These are phyloP conservation scores for Microcera coccophila DNA, from an alignment of 2,329 filamentous ascomycete genomes.

Conservation along the genomic window DNA sequence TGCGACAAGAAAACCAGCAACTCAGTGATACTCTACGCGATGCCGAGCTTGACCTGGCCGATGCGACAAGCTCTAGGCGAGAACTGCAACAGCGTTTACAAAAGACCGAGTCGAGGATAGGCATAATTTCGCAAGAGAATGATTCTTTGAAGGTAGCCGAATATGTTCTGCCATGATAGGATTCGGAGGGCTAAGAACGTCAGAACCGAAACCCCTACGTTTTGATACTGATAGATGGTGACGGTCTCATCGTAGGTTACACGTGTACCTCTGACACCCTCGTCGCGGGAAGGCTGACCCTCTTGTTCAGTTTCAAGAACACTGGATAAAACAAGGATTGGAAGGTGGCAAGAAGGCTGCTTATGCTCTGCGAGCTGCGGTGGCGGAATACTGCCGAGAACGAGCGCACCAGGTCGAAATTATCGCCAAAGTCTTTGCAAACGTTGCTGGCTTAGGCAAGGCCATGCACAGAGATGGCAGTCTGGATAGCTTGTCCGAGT, in stretches of 20 bases:
- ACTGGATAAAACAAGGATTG: slow-evolving; percentile 51
- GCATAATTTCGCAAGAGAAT: slow-evolving; percentile 36
- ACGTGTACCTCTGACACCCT: neutral
- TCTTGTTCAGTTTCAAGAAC: slow-evolving; percentile 51
- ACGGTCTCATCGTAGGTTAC: slow-evolving; percentile 53
- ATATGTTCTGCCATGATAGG: neutral
- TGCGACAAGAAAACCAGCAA: slow-evolving; percentile 42
- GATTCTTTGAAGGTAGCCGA: slow-evolving; percentile 44
- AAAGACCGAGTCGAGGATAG: slow-evolving; percentile 35
- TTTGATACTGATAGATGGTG: slow-evolving; percentile 58
- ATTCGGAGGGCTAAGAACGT: slow-evolving; percentile 13
- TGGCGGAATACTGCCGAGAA: slow-evolving; percentile 45
- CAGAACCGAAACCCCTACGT: slow-evolving; percentile 57
- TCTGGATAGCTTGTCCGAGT: slow-evolving; percentile 40
- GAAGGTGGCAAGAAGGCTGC: slow-evolving; percentile 54
- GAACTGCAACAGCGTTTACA: slow-evolving; percentile 48
- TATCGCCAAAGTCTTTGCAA: slow-evolving; percentile 54
- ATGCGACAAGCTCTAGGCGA: slow-evolving; percentile 45
- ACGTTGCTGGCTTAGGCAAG: slow-evolving; percentile 48
- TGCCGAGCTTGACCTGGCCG: slow-evolving; percentile 47
- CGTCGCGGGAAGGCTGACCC: neutral
- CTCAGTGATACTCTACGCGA: slow-evolving; percentile 42
- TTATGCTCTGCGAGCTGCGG: slow-evolving; percentile 44
- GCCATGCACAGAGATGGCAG: slow-evolving; percentile 48
- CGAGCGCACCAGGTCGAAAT: slow-evolving; percentile 48